Evolutionary conservation across 441 rosid species (phyloP).

Genomic region (Capsella rubella): DNA sequence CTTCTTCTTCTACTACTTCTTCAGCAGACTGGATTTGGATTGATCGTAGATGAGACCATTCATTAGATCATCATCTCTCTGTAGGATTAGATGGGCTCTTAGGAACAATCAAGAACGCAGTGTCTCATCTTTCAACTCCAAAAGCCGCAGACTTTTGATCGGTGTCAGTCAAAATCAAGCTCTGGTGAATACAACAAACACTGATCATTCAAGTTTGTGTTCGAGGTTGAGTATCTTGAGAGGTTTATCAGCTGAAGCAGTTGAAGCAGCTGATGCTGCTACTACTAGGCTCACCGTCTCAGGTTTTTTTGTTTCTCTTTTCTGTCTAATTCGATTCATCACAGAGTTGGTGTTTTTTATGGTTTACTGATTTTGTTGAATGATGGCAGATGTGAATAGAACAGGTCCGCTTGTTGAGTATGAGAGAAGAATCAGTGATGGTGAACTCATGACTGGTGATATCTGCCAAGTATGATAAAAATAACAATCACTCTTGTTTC

Average conservation of each 20-base stretch:
- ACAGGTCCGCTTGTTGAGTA: conserved; percentile 94
- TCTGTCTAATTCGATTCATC: not conserved
- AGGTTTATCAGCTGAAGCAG: conserved; percentile 57
- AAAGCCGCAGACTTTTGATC: conserved; percentile 40
- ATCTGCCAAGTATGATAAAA: conserved; percentile 64
- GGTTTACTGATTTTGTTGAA: conserved; percentile 24
- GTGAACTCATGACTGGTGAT: conserved; percentile 94
- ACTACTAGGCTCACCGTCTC: conserved; percentile 53
- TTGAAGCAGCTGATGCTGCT: conserved; percentile 48
- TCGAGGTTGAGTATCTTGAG: conserved; percentile 47
- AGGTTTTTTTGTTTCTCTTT: conserved; percentile 33
- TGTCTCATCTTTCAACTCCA: conserved; percentile 43
- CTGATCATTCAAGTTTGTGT: conserved; percentile 33
- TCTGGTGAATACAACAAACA: conserved; percentile 27
- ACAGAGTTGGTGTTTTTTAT: not conserved
- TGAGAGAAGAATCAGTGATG: conserved; percentile 73
- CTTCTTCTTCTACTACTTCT: conserved; percentile 21
- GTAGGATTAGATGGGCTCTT: conserved; percentile 53
- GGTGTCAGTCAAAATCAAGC: conserved; percentile 28
- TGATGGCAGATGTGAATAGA: conserved; percentile 55
- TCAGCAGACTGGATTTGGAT: conserved; percentile 10
- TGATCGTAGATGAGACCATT: conserved; percentile 66
- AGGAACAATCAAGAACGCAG: conserved; percentile 42
- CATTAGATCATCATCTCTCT: conserved; percentile 48
- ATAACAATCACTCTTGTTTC: not conserved